These are phyloP conservation scores for Pestalotiopsis sp. DNA, from an alignment of 2,329 filamentous ascomycete genomes.

Conservation along the genomic window DNA sequence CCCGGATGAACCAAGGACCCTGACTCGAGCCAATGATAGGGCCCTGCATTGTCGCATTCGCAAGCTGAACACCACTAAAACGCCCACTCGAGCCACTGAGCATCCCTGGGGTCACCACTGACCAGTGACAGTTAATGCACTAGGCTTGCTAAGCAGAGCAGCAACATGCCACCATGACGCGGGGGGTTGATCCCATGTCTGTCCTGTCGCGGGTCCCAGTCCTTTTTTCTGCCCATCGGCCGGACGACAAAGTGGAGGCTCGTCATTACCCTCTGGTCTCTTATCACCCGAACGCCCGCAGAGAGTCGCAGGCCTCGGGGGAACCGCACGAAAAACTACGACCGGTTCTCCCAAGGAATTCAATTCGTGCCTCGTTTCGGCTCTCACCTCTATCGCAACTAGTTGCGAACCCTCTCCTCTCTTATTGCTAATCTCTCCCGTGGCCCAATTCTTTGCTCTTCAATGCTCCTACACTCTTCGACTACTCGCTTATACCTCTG, in stretches of 20 bases:
- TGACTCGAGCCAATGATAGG: background rate
- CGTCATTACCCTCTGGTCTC: background rate
- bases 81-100: background rate
- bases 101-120: background rate
- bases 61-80: background rate
- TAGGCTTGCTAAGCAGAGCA: background rate
- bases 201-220: background rate
- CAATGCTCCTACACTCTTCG: background rate
- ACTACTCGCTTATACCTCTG: background rate
- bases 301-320: background rate
- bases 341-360: conserved; percentile 5
- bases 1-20: background rate
- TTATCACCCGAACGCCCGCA: background rate
- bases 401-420: background rate
- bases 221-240: background rate
- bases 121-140: background rate
- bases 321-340: conserved; percentile 15
- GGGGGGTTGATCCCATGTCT: background rate
- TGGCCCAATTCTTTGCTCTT: background rate
- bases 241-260: background rate
- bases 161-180: conserved; percentile 5
- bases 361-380: background rate
- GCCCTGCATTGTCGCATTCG: conserved; percentile 3
- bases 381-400: background rate
- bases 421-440: background rate